Conservation (phyloP, 345 rosid species). For the Boechera divaricarpa region DNA sequence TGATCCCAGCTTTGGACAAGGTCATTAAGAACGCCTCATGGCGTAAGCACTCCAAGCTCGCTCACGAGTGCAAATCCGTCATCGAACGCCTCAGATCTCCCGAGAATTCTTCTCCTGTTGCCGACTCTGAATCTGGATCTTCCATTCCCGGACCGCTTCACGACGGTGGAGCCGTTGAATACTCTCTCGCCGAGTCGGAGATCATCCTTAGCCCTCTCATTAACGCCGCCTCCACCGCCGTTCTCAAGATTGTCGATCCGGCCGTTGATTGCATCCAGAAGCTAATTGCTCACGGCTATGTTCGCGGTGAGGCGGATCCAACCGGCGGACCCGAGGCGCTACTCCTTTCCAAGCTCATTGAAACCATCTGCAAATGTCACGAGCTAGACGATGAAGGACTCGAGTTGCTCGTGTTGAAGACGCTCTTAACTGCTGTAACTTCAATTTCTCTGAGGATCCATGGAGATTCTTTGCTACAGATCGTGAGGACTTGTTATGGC, state of each 20-base stretch:
- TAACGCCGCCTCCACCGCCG: conserved; percentile 69
- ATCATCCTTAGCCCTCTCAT: conserved; percentile 81
- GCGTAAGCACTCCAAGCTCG: conserved; percentile 96
- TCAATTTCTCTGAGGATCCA: conserved; percentile 87
- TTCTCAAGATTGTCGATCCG: conserved; percentile 92
- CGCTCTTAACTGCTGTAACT: conserved; percentile 87
- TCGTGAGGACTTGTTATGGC: conserved; percentile 94
- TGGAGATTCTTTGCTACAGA: conserved; percentile 86
- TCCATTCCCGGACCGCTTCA: conserved; percentile 86
- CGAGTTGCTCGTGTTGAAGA: conserved; percentile 75
- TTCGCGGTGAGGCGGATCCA: conserved; percentile 99
- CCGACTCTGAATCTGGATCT: conserved; percentile 62
- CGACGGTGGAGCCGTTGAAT: conserved; percentile 71
- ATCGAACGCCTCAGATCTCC: conserved; percentile 68
- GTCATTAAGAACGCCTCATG: conserved; percentile 93
- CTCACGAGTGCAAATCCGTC: conserved; percentile 93
- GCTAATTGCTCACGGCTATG: conserved; percentile 82
- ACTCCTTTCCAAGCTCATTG: conserved; percentile 70
- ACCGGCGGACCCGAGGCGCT: conserved; percentile 71
- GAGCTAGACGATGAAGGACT: conserved; percentile 82
- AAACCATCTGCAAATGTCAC: conserved; percentile 81
- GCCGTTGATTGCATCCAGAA: conserved; percentile 92
- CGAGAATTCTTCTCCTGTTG: conserved; percentile 40
- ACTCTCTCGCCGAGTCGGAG: conserved; percentile 87
- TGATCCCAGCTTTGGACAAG: conserved; percentile 85